Conservation (phyloP, 371 early-diverging fungal genomes). For the Circinella umbellata region DNA sequence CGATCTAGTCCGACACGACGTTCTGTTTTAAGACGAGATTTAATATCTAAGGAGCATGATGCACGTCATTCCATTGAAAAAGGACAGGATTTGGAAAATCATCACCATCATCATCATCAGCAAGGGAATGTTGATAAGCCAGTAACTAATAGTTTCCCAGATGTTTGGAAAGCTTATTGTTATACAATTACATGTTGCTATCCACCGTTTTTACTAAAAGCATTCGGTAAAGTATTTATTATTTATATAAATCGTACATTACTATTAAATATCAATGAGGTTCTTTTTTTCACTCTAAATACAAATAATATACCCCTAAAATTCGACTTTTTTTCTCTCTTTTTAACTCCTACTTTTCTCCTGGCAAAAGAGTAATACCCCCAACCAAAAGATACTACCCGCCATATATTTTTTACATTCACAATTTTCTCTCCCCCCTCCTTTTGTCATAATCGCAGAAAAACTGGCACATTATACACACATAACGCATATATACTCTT, state of each 20-base stretch:
- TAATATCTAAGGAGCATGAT: slow-evolving; percentile 21
- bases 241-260: no score
- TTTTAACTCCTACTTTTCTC: neutral
- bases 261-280: no score
- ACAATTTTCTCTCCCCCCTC: neutral
- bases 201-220: slow-evolving; percentile 48
- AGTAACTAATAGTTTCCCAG: slow-evolving; percentile 12
- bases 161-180: slow-evolving; percentile 52
- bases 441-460: no score
- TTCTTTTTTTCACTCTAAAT: neutral
- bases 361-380: neutral
- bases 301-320: neutral
- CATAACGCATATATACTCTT: no score
- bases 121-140: neutral
- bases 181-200: slow-evolving; percentile 61
- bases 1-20: slow-evolving; percentile 19
- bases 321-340: slow-evolving; percentile 4
- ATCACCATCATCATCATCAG: slow-evolving; percentile 14
- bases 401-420: neutral
- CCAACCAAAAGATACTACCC: no score
- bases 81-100: neutral
- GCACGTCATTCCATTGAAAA: slow-evolving; percentile 8
- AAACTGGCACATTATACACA: no score
- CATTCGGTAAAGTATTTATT: slow-evolving; percentile 40
- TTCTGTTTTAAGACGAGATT: slow-evolving; percentile 22